phyloP scores from a whole-genome alignment of 371 early-diverging fungal genomes.

The Funneliformis caledonium region DNA sequence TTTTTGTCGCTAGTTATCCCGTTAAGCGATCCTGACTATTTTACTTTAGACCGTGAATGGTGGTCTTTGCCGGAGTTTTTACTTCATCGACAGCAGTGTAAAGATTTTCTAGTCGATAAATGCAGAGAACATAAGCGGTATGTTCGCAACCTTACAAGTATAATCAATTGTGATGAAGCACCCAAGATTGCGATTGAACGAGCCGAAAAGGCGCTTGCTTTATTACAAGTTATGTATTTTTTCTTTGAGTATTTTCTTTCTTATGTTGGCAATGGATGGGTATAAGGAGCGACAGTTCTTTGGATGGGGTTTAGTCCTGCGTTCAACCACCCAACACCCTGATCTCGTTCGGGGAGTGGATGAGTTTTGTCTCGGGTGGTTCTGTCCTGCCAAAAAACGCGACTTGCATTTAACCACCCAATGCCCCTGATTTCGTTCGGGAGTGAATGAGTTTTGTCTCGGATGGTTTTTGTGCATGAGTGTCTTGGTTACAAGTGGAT shows the following conservation, averaged over 20 bases:
- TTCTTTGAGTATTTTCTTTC: slow-evolving; percentile 14
- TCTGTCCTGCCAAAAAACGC: too few species aligned
- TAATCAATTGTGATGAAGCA: slow-evolving; percentile 29
- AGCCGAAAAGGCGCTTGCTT: slow-evolving; percentile 38
- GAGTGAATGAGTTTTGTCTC: too few species aligned
- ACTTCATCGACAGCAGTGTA: slow-evolving; percentile 35
- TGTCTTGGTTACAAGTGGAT: too few species aligned
- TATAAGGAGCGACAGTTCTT: slow-evolving; percentile 27
- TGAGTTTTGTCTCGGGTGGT: too few species aligned
- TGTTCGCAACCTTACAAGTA: slow-evolving; percentile 38
- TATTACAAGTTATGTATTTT: slow-evolving; percentile 37
- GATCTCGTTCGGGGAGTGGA: too few species aligned
- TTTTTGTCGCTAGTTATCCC: slow-evolving; percentile 35
- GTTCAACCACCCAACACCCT: slow-evolving; percentile 41
- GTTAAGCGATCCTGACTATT: slow-evolving; percentile 38
- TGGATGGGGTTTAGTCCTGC: slow-evolving; percentile 41
- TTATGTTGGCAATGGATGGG: too few species aligned
- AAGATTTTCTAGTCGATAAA: slow-evolving; percentile 30
- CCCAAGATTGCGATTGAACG: slow-evolving; percentile 24
- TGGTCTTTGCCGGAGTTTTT: slow-evolving; percentile 34
- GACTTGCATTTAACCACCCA: too few species aligned
- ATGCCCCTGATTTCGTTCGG: too few species aligned
- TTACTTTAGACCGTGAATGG: slow-evolving; percentile 41
- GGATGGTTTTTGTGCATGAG: too few species aligned
- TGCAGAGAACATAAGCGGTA: slow-evolving; percentile 36